Conservation (phyloP, 2,329 filamentous ascomycete species). For the Aspergillus amoenus region DNA sequence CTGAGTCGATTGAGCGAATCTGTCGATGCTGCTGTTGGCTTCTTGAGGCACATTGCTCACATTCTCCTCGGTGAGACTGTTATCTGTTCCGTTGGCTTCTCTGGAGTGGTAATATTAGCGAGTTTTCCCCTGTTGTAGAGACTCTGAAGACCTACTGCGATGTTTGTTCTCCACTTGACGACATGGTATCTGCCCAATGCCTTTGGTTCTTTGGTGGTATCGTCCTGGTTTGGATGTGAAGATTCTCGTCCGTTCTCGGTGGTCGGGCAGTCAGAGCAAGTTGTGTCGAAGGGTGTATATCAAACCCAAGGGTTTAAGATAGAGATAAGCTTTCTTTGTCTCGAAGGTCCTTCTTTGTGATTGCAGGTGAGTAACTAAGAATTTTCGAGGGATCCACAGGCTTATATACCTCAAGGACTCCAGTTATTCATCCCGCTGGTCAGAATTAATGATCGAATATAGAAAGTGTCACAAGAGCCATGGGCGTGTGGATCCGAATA, state of each 20-base stretch:
- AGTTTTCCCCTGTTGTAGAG: neutral
- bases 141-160: conserved; percentile 14
- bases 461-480: conserved; percentile 16
- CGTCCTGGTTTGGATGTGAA: neutral
- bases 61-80: conserved; percentile 27
- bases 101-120: conserved; percentile 12
- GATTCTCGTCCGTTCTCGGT: neutral
- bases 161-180: conserved; percentile 15
- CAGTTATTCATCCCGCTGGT: neutral
- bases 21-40: conserved; percentile 23
- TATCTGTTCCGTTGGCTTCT: conserved; percentile 24
- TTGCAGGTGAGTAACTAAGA: conserved; percentile 3
- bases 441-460: conserved; percentile 8
- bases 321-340: neutral
- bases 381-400: neutral
- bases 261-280: neutral
- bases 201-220: neutral
- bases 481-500: conserved; percentile 10
- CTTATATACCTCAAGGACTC: conserved; percentile 14
- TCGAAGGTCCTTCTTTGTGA: neutral
- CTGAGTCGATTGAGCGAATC: conserved; percentile 27
- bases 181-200: conserved; percentile 10
- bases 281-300: neutral
- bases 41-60: conserved; percentile 27
- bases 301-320: neutral